These are phyloP conservation scores for Forsythia viridissima DNA, from an alignment of 257 asterid genomes.

Conservation along the genomic window DNA sequence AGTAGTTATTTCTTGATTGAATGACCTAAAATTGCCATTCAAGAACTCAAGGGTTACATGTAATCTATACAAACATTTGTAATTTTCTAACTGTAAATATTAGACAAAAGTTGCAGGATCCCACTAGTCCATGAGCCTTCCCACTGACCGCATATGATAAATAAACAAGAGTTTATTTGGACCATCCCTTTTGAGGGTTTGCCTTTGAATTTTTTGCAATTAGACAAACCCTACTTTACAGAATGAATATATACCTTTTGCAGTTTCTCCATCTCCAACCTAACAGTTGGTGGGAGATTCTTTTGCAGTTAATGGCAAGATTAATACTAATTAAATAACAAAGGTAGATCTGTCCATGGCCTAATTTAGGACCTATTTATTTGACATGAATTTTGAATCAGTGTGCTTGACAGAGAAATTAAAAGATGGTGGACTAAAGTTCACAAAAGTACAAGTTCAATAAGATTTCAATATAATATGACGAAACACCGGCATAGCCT, in stretches of 20 bases:
- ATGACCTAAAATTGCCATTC: not conserved
- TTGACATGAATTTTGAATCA: not conserved
- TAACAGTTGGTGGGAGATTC: not conserved
- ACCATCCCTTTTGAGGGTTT: not conserved
- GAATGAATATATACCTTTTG: too few species aligned
- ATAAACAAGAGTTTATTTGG: not conserved
- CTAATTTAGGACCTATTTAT: not conserved
- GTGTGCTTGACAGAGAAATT: not conserved
- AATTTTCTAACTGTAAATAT: not conserved
- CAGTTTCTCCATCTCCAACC: too few species aligned
- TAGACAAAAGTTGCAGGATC: not conserved
- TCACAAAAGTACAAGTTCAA: not conserved
- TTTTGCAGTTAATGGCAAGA: not conserved
- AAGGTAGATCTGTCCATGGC: not conserved
- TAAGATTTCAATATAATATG: not conserved
- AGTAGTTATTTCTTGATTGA: not conserved
- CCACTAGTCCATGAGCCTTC: not conserved
- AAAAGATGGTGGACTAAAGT: not conserved
- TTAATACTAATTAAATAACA: not conserved
- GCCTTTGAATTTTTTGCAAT: not conserved
- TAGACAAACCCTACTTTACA: not conserved
- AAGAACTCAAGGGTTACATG: not conserved
- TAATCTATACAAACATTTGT: not conserved
- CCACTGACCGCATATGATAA: not conserved
- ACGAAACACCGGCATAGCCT: too few species aligned